phyloP scores from a whole-genome alignment of 805 yeast species.

The Candida loeiensis region DNA sequence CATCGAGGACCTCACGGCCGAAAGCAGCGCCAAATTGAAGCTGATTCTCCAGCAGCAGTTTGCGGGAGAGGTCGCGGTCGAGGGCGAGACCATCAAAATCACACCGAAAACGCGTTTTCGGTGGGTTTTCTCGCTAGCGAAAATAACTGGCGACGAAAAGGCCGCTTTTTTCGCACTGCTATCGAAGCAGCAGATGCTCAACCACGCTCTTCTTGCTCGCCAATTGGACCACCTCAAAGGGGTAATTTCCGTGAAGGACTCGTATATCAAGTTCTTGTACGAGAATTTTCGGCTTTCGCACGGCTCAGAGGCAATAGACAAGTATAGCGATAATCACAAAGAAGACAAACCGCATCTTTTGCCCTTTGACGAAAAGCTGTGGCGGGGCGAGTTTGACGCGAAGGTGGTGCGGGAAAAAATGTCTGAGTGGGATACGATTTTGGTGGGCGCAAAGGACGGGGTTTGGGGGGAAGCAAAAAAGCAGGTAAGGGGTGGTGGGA shows the following conservation, averaged over 20 bases:
- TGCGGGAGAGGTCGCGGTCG: not conserved
- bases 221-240: slow-evolving; percentile 20
- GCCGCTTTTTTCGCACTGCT: slow-evolving; percentile 18
- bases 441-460: not conserved
- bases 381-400: slow-evolving; percentile 5
- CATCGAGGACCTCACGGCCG: slow-evolving; percentile 21
- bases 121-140: slow-evolving; percentile 21
- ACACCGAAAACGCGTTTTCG: slow-evolving; percentile 10
- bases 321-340: slow-evolving; percentile 22
- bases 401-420: not conserved
- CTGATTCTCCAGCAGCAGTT: slow-evolving; percentile 14
- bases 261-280: slow-evolving; percentile 28
- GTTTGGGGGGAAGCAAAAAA: slow-evolving; percentile 2
- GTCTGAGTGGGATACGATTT: not conserved
- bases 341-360: slow-evolving; percentile 5
- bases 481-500: not conserved
- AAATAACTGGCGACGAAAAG: slow-evolving; percentile 8
- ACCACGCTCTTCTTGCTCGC: slow-evolving; percentile 18
- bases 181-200: slow-evolving; percentile 20
- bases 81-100: not conserved
- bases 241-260: slow-evolving; percentile 25
- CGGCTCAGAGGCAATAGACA: slow-evolving; percentile 31
- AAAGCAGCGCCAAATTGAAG: slow-evolving; percentile 10
- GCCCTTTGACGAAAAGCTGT: slow-evolving; percentile 7
- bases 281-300: slow-evolving; percentile 34